Evolutionary conservation across 208 protist genomes (phyloP).

Genomic region (Trypanosoma vivax): DNA sequence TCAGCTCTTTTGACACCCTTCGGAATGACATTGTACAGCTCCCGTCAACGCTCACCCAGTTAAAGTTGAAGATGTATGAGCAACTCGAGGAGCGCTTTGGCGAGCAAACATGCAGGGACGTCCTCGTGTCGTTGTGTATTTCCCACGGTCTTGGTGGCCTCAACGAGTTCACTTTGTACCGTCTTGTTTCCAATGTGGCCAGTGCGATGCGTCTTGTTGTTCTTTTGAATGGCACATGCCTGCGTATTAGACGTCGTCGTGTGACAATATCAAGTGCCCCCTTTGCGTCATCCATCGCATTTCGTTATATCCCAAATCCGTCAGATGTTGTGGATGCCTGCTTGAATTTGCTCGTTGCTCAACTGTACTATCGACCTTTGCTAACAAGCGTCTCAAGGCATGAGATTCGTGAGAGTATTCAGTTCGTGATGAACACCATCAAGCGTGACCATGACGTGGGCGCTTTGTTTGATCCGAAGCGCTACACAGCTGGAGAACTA

Average conservation of each 20-base stretch:
- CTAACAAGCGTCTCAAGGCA: slow-evolving; percentile 11
- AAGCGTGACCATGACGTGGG: slow-evolving; percentile 16
- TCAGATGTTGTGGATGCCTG: slow-evolving; percentile 40
- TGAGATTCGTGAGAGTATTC: slow-evolving; percentile 18
- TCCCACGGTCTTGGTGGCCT: slow-evolving; percentile 49
- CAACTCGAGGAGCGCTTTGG: slow-evolving; percentile 55
- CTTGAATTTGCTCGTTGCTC: slow-evolving; percentile 45
- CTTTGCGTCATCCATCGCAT: slow-evolving; percentile 48
- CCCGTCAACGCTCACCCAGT: slow-evolving; percentile 38
- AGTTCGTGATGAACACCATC: slow-evolving; percentile 37
- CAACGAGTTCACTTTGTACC: slow-evolving; percentile 76
- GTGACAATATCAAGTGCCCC: slow-evolving; percentile 37
- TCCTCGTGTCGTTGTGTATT: slow-evolving; percentile 64
- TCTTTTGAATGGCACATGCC: slow-evolving; percentile 60
- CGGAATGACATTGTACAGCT: slow-evolving; percentile 61
- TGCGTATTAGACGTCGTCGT: slow-evolving; percentile 26
- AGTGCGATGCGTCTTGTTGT: slow-evolving; percentile 63
- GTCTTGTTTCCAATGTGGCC: slow-evolving; percentile 67
- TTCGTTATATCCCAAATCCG: slow-evolving; percentile 31
- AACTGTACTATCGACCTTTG: slow-evolving; percentile 57
- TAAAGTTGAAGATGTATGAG: slow-evolving; percentile 44
- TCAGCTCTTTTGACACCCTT: slow-evolving; percentile 78
- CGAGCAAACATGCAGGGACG: slow-evolving; percentile 29
- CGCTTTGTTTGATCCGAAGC: slow-evolving; percentile 35
- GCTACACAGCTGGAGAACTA: slow-evolving; percentile 53